Evolutionary conservation across 208 protist genomes (phyloP), one percentile per base, ranked within the genome.

Genomic region (Lotmaria passim): DNA sequence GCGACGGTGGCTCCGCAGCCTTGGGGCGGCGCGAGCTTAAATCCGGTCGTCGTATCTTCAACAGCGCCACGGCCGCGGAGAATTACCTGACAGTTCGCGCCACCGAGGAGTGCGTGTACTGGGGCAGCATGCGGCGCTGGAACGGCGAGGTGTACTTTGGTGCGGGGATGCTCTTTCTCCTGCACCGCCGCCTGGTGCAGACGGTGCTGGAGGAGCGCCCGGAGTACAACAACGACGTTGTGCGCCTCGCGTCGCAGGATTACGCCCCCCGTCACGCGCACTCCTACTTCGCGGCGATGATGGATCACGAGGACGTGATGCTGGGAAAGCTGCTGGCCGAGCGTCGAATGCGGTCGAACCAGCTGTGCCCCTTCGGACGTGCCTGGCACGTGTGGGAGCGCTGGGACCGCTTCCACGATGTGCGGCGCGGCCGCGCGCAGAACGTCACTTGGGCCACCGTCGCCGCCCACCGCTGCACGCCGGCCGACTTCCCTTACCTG

Each of bases 301-400:
- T 76, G 60, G 44, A 69, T 10, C 43, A 69, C 46, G 70, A 69
- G 38, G 61, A 76, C 38, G 46, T 69, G 0, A 59, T 63, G 61
- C 1, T 64, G 5, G 70, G 61, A 3, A 61, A 69, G 60, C 24
- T 75, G n/a, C 24, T 69, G 23, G 31, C 21, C 17, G 62, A 77
- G 38, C 59, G 44, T 3, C 53, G 55, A 15, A 21, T 39, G 41
- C 44, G 41, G 0, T 43, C 51, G 14, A 11, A 39, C 14, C 33
- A 41, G 58, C 57, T 55, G 28, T 55, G 44, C 17, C 44, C 46
- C 0, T 39, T 28, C 12, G 24, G 19, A 10, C 28, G 61, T 2
- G 4, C 15, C 10, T 62, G 52, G 70, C 61, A 61, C 34, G 34
- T 67, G 0, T 47, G 57, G 47, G 72, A 77, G 53, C 1, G 8